phyloP scores from a whole-genome alignment of 2,329 filamentous ascomycete genomes.

The Myriosclerotinia duriaeana region DNA sequence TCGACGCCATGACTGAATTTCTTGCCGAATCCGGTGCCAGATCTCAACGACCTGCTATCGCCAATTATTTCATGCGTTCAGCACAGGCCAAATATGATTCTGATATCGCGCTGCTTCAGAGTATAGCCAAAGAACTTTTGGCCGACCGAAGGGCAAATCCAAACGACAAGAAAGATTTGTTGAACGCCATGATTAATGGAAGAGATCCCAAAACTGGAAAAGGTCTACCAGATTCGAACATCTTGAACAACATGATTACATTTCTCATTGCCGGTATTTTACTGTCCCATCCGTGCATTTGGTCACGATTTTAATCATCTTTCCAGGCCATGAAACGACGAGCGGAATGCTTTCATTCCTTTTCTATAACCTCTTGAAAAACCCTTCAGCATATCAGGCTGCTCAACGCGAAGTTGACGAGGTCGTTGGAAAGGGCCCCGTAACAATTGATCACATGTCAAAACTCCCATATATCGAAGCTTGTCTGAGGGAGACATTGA shows the following conservation, averaged over 20 bases:
- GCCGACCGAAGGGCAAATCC: constrained; percentile 57
- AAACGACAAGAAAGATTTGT: constrained; percentile 62
- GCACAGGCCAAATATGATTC: constrained; percentile 49
- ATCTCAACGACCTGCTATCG: constrained; percentile 46
- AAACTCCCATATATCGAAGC: constrained; percentile 65
- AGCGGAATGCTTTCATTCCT: constrained; percentile 52
- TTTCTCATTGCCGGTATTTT: constrained; percentile 57
- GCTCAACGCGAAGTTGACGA: constrained; percentile 54
- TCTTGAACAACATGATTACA: constrained; percentile 70
- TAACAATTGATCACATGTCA: constrained; percentile 50
- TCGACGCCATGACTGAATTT: constrained; percentile 64
- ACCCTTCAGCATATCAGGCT: constrained; percentile 48
- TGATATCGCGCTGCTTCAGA: constrained; percentile 50
- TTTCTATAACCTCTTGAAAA: constrained; percentile 53
- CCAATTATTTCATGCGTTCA: constrained; percentile 50
- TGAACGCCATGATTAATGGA: constrained; percentile 68
- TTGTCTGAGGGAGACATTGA: constrained; percentile 64
- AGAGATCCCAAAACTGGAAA: constrained; percentile 66
- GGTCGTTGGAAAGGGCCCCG: constrained; percentile 49
- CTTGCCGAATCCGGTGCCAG: constrained; percentile 58
- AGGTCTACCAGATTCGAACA: constrained; percentile 60
- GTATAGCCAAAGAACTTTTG: constrained; percentile 52
- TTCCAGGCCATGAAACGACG: constrained; percentile 65
- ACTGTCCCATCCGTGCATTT: constrained; percentile 15
- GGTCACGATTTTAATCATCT: constrained; percentile 46